Evolutionary conservation across 345 rosid species (phyloP).

Genomic region (Eucalyptus victrix): DNA sequence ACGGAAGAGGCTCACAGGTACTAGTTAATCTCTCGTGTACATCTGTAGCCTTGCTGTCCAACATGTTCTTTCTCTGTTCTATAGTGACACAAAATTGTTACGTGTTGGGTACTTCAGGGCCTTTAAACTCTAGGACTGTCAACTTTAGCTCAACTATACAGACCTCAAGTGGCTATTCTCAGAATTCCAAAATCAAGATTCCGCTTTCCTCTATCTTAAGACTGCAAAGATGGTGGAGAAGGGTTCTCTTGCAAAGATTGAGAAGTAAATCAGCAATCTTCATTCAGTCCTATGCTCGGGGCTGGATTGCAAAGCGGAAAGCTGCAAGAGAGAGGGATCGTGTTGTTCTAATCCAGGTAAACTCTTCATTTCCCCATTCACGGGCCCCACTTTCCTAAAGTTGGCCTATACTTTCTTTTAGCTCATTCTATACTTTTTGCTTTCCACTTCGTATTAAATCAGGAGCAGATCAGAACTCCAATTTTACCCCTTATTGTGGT

Average conservation of each 20-base stretch:
- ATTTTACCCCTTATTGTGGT: neutral
- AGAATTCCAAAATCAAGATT: neutral
- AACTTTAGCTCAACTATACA: neutral
- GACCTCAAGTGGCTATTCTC: neutral
- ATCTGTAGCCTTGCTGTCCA: neutral
- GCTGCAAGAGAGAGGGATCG: conserved; percentile 22
- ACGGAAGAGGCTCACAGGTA: conserved; percentile 59
- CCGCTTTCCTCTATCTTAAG: conserved; percentile 10
- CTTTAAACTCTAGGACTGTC: neutral
- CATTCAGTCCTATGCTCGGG: conserved; percentile 51
- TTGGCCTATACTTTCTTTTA: neutral
- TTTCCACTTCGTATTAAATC: neutral
- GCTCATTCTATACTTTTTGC: neutral
- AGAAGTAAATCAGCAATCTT: conserved; percentile 34
- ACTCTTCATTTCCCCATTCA: neutral
- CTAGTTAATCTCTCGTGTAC: neutral
- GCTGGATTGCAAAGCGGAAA: conserved; percentile 43
- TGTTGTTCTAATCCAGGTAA: conserved; percentile 63
- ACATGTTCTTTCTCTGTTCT: neutral
- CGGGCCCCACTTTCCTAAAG: neutral
- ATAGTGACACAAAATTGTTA: neutral
- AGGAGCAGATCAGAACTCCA: neutral
- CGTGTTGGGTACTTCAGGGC: neutral
- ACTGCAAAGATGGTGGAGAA: conserved; percentile 90
- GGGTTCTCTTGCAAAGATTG: conserved; percentile 19